Conservation (phyloP, 305 asterid species). For the Nicotiana rustica region DNA sequence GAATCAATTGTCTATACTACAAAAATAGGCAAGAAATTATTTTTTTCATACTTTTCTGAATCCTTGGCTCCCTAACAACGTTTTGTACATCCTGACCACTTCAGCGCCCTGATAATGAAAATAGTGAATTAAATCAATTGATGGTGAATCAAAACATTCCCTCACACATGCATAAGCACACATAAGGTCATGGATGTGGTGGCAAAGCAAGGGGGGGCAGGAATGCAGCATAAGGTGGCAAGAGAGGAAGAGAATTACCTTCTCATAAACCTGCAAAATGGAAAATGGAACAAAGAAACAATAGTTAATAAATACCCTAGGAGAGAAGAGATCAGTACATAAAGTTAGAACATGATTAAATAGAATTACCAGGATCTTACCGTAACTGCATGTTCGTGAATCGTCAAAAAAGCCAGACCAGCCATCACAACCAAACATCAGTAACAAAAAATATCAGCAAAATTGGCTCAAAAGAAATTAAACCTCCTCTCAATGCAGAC, state of each 20-base stretch:
- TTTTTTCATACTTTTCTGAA: conserved; percentile 75
- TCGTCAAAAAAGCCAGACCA: conserved; percentile 43
- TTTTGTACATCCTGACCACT: conserved; percentile 98
- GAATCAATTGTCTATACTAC: background rate
- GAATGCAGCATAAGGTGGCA: conserved; percentile 9
- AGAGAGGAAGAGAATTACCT: conserved; percentile 48
- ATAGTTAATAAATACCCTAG: conserved; percentile 39
- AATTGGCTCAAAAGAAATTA: conserved; percentile 19
- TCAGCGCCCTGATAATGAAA: conserved; percentile 82
- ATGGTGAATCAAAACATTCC: conserved; percentile 18
- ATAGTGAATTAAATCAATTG: conserved; percentile 30
- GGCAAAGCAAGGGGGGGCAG: background rate
- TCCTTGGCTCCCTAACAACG: conserved; percentile 79
- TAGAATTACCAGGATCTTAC: conserved; percentile 43
- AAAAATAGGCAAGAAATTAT: conserved; percentile 16
- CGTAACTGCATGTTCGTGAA: conserved; percentile 66
- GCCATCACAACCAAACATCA: conserved; percentile 40
- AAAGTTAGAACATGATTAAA: background rate
- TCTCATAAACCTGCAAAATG: conserved; percentile 69
- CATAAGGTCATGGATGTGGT: background rate
- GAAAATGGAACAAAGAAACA: conserved; percentile 35
- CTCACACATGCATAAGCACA: background rate
- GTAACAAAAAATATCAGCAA: conserved; percentile 1
- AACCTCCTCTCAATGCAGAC: background rate
- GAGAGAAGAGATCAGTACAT: conserved; percentile 3